A percentile compares a stretch with the other conserved stretches of the same genome.
Evolutionary conservation across 2,329 filamentous ascomycete species (phyloP).

Genomic region (Xenosphaeropsis pyriputrescens): DNA sequence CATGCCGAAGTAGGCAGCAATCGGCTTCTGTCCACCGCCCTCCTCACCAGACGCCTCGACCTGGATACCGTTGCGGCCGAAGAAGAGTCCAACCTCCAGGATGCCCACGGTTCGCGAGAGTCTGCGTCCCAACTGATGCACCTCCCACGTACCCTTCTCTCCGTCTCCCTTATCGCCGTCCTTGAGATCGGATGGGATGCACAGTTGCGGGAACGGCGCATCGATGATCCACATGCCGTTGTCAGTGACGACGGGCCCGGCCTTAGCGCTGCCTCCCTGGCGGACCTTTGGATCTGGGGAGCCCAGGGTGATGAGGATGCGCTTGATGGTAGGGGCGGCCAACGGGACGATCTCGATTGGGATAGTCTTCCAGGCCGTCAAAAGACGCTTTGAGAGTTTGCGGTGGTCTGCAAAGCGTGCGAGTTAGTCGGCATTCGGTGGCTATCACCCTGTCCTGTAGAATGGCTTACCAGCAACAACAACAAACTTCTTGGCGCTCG

Average conservation of each 20-base stretch:
- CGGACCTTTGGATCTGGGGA: constrained; percentile 57
- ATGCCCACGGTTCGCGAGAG: constrained; percentile 79
- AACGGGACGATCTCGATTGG: constrained; percentile 90
- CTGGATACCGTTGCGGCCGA: constrained; percentile 63
- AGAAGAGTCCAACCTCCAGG: constrained; percentile 83
- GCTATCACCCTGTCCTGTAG: neutral
- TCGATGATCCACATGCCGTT: constrained; percentile 86
- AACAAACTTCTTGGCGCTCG: constrained; percentile 71
- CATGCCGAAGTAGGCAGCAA: constrained; percentile 93
- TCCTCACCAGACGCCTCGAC: constrained; percentile 41
- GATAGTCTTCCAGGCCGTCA: constrained; percentile 66
- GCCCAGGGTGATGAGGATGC: constrained; percentile 58
- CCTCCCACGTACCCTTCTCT: constrained; percentile 61
- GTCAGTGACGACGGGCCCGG: constrained; percentile 72
- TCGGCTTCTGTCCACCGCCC: constrained; percentile 71
- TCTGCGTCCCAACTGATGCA: constrained; percentile 54
- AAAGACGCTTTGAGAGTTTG: constrained; percentile 68
- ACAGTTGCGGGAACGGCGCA: constrained; percentile 67
- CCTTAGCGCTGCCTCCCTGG: constrained; percentile 59
- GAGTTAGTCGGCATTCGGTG: neutral
- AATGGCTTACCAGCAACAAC: constrained; percentile 58
- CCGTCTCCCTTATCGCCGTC: constrained; percentile 32
- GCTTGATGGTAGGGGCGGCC: constrained; percentile 63
- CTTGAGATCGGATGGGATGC: constrained; percentile 40
- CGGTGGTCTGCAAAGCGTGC: constrained; percentile 54